A percentile compares a stretch with the other conserved stretches of the same genome.
Evolutionary conservation across 148 eudicot species (phyloP).

Genomic region (Persicaria tinctoria): DNA sequence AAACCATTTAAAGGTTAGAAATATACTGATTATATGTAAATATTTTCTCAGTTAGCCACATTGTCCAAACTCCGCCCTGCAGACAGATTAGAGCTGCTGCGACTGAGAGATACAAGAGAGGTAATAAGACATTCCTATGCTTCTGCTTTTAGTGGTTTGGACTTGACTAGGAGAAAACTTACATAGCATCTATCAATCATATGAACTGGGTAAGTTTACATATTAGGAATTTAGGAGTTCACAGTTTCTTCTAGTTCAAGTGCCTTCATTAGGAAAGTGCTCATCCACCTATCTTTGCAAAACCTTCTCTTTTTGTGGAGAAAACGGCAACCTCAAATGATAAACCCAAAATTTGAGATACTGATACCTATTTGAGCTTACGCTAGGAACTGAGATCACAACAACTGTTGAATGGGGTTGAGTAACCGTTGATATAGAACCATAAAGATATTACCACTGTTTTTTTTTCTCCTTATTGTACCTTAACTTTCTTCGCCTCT

Average conservation of each 20-base stretch:
- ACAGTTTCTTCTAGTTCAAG: no score
- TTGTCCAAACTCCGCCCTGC: constrained; percentile 65
- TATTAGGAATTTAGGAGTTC: no score
- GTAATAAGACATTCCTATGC: constrained; percentile 24
- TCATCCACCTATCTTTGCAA: no score
- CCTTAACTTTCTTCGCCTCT: background rate
- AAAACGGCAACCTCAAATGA: no score
- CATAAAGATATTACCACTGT: background rate
- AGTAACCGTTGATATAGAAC: background rate
- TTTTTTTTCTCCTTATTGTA: background rate
- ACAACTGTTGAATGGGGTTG: background rate
- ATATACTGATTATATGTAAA: background rate
- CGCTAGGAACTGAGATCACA: background rate
- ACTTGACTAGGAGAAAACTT: background rate
- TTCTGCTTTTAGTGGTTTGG: background rate
- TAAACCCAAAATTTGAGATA: no score
- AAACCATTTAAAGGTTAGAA: background rate
- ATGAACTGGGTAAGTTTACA: no score
- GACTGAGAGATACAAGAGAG: constrained; percentile 74
- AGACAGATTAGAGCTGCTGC: constrained; percentile 76
- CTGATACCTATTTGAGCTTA: no score
- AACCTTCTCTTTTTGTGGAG: no score
- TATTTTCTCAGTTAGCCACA: constrained; percentile 47
- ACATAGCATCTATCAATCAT: background rate
- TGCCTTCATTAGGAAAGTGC: no score